Conservation (phyloP, 768 basidiomycete species). For the Ramaria sp. region DNA sequence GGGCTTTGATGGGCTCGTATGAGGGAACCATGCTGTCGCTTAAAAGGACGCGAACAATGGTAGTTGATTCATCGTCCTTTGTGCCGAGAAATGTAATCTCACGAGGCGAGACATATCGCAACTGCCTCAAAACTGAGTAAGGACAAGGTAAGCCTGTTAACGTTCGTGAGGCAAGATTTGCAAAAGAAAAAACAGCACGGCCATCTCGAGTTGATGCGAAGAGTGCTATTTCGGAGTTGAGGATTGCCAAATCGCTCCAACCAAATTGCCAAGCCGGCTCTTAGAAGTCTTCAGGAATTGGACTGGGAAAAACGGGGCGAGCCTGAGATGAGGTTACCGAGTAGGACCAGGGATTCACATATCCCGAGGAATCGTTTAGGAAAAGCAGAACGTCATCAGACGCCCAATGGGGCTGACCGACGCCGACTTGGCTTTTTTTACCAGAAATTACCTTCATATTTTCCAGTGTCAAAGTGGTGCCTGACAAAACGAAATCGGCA, state of each 20-base stretch:
- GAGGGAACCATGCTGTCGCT: background rate
- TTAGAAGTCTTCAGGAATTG: constrained; percentile 44
- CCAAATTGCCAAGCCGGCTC: constrained; percentile 47
- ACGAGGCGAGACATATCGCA: constrained; percentile 25
- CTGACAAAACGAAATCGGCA: constrained; percentile 31
- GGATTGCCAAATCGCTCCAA: constrained; percentile 31
- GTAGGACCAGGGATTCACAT: constrained; percentile 56
- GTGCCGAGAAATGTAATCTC: constrained; percentile 34
- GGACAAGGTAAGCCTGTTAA: constrained; percentile 1
- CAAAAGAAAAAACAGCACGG: constrained; percentile 28
- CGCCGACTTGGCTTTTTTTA: constrained; percentile 36
- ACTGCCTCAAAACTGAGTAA: constrained; percentile 18
- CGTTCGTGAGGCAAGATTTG: constrained; percentile 21
- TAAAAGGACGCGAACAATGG: constrained; percentile 20
- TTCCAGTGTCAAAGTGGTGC: constrained; percentile 20
- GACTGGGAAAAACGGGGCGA: constrained; percentile 29
- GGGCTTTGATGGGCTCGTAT: background rate
- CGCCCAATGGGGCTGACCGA: constrained; percentile 52
- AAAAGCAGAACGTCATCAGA: constrained; percentile 23
- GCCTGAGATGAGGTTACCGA: constrained; percentile 23
- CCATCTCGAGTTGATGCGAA: constrained; percentile 34
- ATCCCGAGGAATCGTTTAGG: constrained; percentile 48
- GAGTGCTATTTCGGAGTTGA: constrained; percentile 19
- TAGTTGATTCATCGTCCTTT: constrained; percentile 27
- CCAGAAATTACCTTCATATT: constrained; percentile 41